These are phyloP conservation scores for Neltuma alba DNA, from an alignment of 306 rosid genomes.

Conservation along the genomic window DNA sequence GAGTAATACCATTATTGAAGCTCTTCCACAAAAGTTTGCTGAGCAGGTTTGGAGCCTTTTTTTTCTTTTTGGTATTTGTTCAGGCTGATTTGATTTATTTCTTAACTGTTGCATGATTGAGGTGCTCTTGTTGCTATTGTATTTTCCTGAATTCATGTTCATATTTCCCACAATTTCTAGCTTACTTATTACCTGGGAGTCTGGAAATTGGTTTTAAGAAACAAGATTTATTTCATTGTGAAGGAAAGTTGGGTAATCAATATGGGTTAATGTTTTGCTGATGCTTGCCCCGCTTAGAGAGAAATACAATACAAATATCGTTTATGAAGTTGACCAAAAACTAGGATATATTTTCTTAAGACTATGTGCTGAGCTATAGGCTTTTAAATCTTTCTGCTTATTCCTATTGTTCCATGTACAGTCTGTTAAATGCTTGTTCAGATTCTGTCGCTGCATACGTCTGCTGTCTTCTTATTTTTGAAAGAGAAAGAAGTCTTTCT, in stretches of 20 bases:
- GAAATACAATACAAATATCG: no score
- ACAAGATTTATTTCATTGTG: background rate
- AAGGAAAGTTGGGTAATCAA: no score
- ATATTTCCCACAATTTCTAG: background rate
- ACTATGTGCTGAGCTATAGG: no score
- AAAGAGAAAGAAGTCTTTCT: background rate
- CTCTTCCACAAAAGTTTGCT: constrained; percentile 89
- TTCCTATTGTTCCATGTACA: background rate
- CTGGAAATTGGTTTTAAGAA: background rate
- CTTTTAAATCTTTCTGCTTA: background rate
- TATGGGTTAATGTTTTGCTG: no score
- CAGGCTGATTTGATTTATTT: constrained; percentile 31
- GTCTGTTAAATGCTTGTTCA: background rate
- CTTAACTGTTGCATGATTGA: constrained; percentile 15
- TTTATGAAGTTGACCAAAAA: no score
- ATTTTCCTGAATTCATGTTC: background rate
- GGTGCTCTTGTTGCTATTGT: background rate
- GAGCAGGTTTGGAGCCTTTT: constrained; percentile 73
- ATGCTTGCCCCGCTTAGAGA: no score
- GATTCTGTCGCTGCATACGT: background rate
- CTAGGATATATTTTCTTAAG: no score
- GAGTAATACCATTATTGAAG: constrained; percentile 82
- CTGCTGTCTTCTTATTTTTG: background rate
- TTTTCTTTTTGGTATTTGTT: constrained; percentile 31
- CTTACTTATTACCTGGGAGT: background rate